These are phyloP conservation scores for Saccharomyces hybrid DNA, from an alignment of 1,139 yeast species.

Conservation along the genomic window DNA sequence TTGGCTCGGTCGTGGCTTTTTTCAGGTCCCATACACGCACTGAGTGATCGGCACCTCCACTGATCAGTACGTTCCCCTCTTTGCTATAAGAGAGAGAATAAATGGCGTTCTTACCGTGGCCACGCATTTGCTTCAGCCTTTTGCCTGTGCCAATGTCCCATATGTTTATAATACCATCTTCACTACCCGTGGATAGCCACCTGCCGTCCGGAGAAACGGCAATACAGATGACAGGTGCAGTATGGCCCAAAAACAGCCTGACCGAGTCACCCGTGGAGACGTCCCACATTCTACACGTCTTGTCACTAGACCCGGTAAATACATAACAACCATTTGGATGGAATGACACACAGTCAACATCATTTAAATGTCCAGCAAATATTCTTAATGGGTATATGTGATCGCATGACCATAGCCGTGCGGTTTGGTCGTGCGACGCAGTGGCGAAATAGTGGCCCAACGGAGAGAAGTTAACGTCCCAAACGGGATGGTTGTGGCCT, in stretches of 20 bases:
- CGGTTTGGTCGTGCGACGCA: constrained; percentile 96
- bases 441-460: constrained; percentile 96
- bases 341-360: constrained; percentile 90
- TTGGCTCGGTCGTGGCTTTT: constrained; percentile 71
- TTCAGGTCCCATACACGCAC: constrained; percentile 95
- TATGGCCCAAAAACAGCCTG: constrained; percentile 86
- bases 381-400: constrained; percentile 93
- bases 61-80: constrained; percentile 83
- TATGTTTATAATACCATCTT: constrained; percentile 77
- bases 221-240: constrained; percentile 75
- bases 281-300: constrained; percentile 98
- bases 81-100: constrained; percentile 78
- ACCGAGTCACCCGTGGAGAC: constrained; percentile 82
- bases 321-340: constrained; percentile 95
- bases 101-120: constrained; percentile 84
- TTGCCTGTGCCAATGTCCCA: constrained; percentile 96
- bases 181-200: constrained; percentile 94
- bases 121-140: constrained; percentile 71
- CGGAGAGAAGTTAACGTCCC: constrained; percentile 96
- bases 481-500: constrained; percentile 93
- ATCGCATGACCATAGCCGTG: constrained; percentile 95
- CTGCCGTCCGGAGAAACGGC: constrained; percentile 96
- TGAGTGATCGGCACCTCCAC: constrained; percentile 89
- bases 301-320: constrained; percentile 91
- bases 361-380: constrained; percentile 95